These are phyloP conservation scores for Pisolithus orientalis DNA, from an alignment of 768 basidiomycete genomes.

Conservation along the genomic window DNA sequence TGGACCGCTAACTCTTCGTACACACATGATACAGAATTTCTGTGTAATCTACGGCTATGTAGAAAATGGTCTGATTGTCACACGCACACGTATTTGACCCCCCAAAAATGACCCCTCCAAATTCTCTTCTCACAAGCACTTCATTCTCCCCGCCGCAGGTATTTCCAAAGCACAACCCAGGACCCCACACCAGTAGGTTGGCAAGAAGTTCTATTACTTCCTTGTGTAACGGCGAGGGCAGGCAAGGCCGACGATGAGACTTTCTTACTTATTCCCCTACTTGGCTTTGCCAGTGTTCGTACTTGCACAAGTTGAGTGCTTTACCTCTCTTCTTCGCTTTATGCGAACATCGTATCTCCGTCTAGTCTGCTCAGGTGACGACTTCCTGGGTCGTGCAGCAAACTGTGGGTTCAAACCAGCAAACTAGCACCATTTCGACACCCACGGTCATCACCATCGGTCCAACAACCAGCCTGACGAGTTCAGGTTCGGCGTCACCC, in stretches of 20 bases:
- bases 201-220: no score
- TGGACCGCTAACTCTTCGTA: no score
- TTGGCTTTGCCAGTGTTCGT: constrained; percentile 22
- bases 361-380: constrained; percentile 23
- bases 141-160: no score
- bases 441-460: constrained; percentile 45
- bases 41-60: no score
- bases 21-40: no score
- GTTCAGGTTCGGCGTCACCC: constrained; percentile 13
- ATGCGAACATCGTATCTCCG: constrained; percentile 4
- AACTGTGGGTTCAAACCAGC: constrained; percentile 35
- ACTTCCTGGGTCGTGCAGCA: constrained; percentile 6
- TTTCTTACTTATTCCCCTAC: constrained; percentile 26
- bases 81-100: no score
- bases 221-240: no score
- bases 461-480: constrained; percentile 10
- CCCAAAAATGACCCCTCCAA: no score
- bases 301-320: constrained; percentile 27
- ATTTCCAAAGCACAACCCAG: no score
- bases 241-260: constrained; percentile 16
- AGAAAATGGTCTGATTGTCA: no score
- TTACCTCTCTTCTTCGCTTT: neutral
- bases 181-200: no score
- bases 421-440: constrained; percentile 33
- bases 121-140: no score